Evolutionary conservation across 805 yeast species (phyloP).

Genomic region (Komagataella pseudopastoris): DNA sequence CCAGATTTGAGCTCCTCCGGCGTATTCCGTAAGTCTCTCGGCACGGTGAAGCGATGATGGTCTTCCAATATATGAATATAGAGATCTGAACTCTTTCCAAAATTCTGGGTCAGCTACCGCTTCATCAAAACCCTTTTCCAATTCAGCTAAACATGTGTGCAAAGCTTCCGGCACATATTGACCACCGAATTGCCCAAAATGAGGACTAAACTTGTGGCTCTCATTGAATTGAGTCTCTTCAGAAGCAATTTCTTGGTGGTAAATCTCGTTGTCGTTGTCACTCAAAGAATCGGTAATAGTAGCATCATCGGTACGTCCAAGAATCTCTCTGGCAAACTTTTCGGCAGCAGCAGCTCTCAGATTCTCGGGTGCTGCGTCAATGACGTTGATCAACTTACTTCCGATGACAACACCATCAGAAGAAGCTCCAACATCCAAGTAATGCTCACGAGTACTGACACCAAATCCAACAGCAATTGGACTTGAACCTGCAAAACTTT

Average conservation of each 20-base stretch:
- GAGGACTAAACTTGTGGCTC: slow-evolving; percentile 53
- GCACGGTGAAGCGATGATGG: slow-evolving; percentile 91
- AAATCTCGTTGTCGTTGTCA: background rate
- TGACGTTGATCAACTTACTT: slow-evolving; percentile 65
- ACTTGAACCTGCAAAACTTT: slow-evolving; percentile 51
- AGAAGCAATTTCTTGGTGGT: slow-evolving; percentile 3
- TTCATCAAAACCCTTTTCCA: slow-evolving; percentile 75
- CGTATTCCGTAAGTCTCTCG: slow-evolving; percentile 74
- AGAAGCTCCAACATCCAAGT: slow-evolving; percentile 55
- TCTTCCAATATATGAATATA: slow-evolving; percentile 90
- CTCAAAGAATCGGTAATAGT: background rate
- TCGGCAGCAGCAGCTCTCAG: slow-evolving; percentile 47
- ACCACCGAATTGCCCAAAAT: slow-evolving; percentile 95
- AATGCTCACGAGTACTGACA: slow-evolving; percentile 88
- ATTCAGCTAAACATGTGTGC: slow-evolving; percentile 80
- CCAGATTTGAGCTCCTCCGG: slow-evolving; percentile 97
- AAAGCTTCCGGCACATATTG: slow-evolving; percentile 97
- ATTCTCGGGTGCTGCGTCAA: slow-evolving; percentile 45
- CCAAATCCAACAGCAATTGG: slow-evolving; percentile 97
- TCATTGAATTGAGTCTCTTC: slow-evolving; percentile 31
- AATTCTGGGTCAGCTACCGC: slow-evolving; percentile 83
- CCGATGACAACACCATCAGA: slow-evolving; percentile 98
- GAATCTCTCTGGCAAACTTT: slow-evolving; percentile 53
- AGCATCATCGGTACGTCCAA: slow-evolving; percentile 13
- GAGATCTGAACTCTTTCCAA: slow-evolving; percentile 82